Base-by-base conservation (phyloP, 2,329 filamentous ascomycete species). In the Penicillium vulpinum region DNA sequence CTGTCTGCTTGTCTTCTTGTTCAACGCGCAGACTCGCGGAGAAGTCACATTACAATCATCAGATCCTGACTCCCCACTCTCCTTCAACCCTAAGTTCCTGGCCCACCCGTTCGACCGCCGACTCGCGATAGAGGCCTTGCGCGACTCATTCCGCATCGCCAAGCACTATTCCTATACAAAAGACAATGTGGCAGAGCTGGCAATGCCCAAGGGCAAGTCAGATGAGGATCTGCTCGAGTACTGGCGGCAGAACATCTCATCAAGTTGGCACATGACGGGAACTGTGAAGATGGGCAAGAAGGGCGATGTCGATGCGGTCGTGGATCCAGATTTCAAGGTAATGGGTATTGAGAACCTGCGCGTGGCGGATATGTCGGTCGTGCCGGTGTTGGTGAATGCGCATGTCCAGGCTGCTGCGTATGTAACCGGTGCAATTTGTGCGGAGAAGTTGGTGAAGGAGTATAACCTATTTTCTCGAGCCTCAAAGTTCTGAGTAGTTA, bases 271-370 rank as follows among this genome's bases (percentile, higher is more conserved):
- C 66, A 84, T 79, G 79, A 81, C 75, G 1, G 81, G 82, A 0
- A 87, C 84, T 0, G 77, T 77, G 13, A 81, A 80, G 65, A 87
- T 87, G 84, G 84, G 84, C 0, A 77, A 71, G 60, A 51, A 58
- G 0, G 75, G 67, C 1, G 79, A 81, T 13, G 52, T 56, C 0
- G 75, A 77, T 33, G 79, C 80, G 0, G 80, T 75, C 28, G 81
- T 85, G 4, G 81, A 85, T 64, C 72, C 62, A 0, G 57, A 71
- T 15, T 78, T 77, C 63, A 69, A 67, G 24, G 65, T 79, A 6
- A 62, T 68, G 16, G 77, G 76, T 1, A 65, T 78, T 36, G 64
- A 78, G 28, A 65, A 65, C 7, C 59, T 80, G 44, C 70, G 77
- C 10, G 68, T 79, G 2, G 76, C 70, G 4, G 77, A 79, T 64